phyloP scores from a whole-genome alignment of 225 moss, liverwort and hornwort species.

The Anthoceros angustus region DNA sequence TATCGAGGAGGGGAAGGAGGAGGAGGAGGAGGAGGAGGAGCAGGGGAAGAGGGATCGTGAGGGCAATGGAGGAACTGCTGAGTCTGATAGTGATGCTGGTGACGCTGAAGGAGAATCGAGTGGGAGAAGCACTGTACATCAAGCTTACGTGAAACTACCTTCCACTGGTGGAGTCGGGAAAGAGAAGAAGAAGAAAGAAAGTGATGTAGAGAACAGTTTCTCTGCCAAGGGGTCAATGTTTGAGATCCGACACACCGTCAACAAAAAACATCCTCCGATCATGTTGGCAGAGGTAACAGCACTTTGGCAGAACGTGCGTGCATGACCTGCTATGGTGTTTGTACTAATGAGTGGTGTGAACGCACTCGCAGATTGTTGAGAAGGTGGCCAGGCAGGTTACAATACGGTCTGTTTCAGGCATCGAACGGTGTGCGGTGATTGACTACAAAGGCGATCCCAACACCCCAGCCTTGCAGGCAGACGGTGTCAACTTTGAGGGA shows the following conservation, averaged over 20 bases:
- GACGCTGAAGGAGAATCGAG: conserved; percentile 12
- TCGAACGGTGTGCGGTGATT: conserved; percentile 89
- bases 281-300: conserved; percentile 64
- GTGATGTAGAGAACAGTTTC: conserved; percentile 22
- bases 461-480: conserved; percentile 69
- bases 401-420: conserved; percentile 56
- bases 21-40: conserved; percentile 18
- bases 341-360: not conserved
- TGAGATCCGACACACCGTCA: conserved; percentile 47
- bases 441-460: conserved; percentile 55
- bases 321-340: not conserved
- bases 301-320: not conserved
- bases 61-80: conserved; percentile 14
- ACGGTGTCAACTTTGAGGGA: conserved; percentile 90
- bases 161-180: conserved; percentile 18
- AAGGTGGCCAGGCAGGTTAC: conserved; percentile 72
- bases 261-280: conserved; percentile 39
- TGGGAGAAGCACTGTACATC: not conserved
- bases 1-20: conserved; percentile 26
- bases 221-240: conserved; percentile 30
- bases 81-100: conserved; percentile 14
- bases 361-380: conserved; percentile 56
- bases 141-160: conserved; percentile 6
- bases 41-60: conserved; percentile 31
- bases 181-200: conserved; percentile 13